Percentiles rank a stretch among this genome's conserved stretches.
phyloP scores from a whole-genome alignment of 495 filamentous ascomycete genomes.

The Elasticomyces elasticus region DNA sequence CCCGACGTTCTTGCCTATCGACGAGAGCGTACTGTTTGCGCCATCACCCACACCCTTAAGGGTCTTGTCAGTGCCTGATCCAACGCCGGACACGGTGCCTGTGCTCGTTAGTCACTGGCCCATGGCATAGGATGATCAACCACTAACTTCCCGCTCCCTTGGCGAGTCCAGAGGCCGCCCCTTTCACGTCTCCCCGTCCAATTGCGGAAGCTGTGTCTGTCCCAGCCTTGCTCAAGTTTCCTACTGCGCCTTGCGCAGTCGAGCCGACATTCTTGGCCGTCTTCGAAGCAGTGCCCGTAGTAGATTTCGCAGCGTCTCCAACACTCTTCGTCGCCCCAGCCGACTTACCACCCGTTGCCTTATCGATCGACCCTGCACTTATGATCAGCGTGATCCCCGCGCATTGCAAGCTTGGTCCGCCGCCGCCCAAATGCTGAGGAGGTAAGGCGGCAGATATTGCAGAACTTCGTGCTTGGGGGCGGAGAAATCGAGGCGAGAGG shows the following conservation, averaged over 20 bases:
- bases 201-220: constrained; percentile 13
- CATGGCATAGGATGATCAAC: constrained; percentile 10
- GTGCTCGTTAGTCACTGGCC: constrained; percentile 1
- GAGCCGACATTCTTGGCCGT: too few species aligned
- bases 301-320: too few species aligned
- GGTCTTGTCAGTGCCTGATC: background rate
- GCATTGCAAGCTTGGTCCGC: constrained; percentile 5
- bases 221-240: constrained; percentile 20
- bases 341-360: constrained; percentile 18
- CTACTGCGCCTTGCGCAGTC: constrained; percentile 15
- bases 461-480: constrained; percentile 8
- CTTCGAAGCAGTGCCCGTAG: too few species aligned
- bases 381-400: constrained; percentile 7
- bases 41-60: constrained; percentile 6
- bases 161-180: constrained; percentile 13
- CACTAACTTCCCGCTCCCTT: constrained; percentile 10
- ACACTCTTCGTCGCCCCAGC: constrained; percentile 12
- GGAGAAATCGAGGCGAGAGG: constrained; percentile 12
- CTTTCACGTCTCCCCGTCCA: constrained; percentile 16
- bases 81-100: constrained; percentile 5
- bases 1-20: constrained; percentile 19
- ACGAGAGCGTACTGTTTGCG: background rate
- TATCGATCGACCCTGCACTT: constrained; percentile 16
- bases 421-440: constrained; percentile 3
- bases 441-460: constrained; percentile 12